A percentile compares a stretch with the other conserved stretches of the same genome.
These are phyloP conservation scores for Postia placenta DNA, from an alignment of 768 basidiomycete genomes.

Conservation along the genomic window DNA sequence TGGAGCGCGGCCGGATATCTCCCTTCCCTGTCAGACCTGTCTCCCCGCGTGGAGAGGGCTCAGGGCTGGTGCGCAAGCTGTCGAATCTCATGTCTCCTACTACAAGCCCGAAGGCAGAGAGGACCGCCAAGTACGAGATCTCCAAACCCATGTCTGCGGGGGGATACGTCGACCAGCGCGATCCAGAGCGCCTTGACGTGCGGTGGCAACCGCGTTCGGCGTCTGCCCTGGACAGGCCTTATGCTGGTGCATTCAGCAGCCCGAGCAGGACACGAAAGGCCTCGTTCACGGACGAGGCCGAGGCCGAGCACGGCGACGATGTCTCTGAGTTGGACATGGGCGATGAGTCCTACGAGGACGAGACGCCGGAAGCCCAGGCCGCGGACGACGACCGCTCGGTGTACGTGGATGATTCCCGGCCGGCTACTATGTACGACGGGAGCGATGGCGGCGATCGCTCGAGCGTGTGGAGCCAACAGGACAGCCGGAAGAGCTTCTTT, in stretches of 20 bases:
- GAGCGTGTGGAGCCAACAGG: slow-evolving; percentile 36
- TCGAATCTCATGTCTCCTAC: slow-evolving; percentile 13
- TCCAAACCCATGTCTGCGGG: slow-evolving; percentile 2
- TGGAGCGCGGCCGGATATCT: slow-evolving; percentile 37
- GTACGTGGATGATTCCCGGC: slow-evolving; percentile 19
- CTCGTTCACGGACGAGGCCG: neutral
- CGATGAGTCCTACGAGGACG: neutral
- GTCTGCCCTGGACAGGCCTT: slow-evolving; percentile 12
- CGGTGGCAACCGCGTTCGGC: slow-evolving; percentile 20
- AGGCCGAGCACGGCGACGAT: neutral
- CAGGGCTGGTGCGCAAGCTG: slow-evolving; percentile 16
- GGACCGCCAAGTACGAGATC: neutral
- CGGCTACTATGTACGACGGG: slow-evolving; percentile 16
- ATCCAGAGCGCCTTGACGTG: slow-evolving; percentile 9
- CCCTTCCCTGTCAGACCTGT: slow-evolving; percentile 47
- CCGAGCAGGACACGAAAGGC: neutral
- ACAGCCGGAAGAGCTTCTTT: slow-evolving; percentile 44
- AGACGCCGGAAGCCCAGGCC: slow-evolving; percentile 9
- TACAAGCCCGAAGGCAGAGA: slow-evolving; percentile 8
- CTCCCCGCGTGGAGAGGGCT: slow-evolving; percentile 18
- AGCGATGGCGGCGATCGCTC: slow-evolving; percentile 33
- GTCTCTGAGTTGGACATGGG: slow-evolving; percentile 2
- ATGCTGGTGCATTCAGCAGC: neutral
- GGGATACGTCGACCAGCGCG: neutral
- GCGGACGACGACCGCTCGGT: slow-evolving; percentile 14